A percentile compares a stretch with the other conserved stretches of the same genome.
Conservation (phyloP, 495 filamentous ascomycete genomes). For the Aspergillus avenaceus region DNA sequence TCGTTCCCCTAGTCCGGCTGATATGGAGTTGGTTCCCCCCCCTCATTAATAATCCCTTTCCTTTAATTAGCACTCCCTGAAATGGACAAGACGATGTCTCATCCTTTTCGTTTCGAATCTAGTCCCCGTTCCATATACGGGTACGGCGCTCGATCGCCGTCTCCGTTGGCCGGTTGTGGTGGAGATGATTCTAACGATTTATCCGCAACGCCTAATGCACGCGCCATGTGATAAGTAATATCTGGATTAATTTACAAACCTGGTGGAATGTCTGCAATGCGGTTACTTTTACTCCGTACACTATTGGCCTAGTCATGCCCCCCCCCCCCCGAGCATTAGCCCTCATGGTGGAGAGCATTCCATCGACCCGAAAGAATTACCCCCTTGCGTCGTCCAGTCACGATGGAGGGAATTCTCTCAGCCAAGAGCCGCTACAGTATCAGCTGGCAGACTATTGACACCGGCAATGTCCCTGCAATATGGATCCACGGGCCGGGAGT, state of each 20-base stretch:
- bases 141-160: not conserved
- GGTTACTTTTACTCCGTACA: no score
- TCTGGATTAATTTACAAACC: not conserved
- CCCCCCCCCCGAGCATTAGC: no score
- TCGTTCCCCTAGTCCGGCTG: no score
- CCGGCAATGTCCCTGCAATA: not conserved
- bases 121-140: not conserved
- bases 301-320: no score
- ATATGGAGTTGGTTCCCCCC: no score
- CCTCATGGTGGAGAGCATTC: not conserved
- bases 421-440: not conserved
- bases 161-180: not conserved
- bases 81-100: not conserved
- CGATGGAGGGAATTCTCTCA: not conserved
- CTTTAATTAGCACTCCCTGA: not conserved
- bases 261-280: not conserved
- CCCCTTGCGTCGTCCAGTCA: not conserved
- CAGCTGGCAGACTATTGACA: not conserved
- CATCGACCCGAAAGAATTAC: not conserved
- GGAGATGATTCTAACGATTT: not conserved
- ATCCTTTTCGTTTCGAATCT: not conserved
- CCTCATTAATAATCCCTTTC: not conserved
- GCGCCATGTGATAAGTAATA: no score
- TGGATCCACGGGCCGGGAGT: constrained; percentile 1
- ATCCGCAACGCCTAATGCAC: not conserved